Base-by-base conservation (phyloP, 768 basidiomycete species). In the Sporobolomyces roseus region DNA sequence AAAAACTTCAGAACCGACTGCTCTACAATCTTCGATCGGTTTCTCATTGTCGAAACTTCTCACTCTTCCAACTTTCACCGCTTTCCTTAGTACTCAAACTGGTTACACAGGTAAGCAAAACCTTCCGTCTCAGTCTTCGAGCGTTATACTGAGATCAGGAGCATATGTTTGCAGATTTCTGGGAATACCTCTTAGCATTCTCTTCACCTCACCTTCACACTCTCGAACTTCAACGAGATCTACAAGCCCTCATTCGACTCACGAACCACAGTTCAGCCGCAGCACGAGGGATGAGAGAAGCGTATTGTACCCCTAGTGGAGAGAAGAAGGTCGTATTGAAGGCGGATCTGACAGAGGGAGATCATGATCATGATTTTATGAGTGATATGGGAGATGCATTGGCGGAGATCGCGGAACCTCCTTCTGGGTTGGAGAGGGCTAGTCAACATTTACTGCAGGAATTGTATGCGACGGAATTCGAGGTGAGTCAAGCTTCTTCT, bases 401-500 rank as follows among this genome's bases (percentile, higher is more conserved):
- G 32, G 19, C 49, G 45, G 58, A 60, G 45, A 48, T 60, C 21
- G 58, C 58, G 16, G 55, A 59, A 21, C 56, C 43, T 4, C 30
- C 61, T 3, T 4, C 32, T 19, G 67, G 41, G 38, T 19, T 68
- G 12, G 67, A 68, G 32, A 29, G 55, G 41, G 55, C 67, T 23
- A 36, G 41, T 23, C n/a, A 19, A 33, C 35, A 58, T 21, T 19
- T 60, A 32, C 41, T 68, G 41, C 38, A 63, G 23, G 33, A 51
- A 33, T 45, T 66, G n/a, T 66, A 54, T 23, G 38, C 21, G 12
- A 13, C 21, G n/a, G 61, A 68, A 56, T 68, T 68, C 30, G 61
- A 68, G 35, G 67, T 68, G 49, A 55, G 67, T 48, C 14, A 9
- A n/a, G 38, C 38, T 13, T 14, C 45, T 7, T 23, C 12, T 6